Conservation (phyloP, 2,329 filamentous ascomycete genomes). For the Aspergillus fumigatiaffinis region DNA sequence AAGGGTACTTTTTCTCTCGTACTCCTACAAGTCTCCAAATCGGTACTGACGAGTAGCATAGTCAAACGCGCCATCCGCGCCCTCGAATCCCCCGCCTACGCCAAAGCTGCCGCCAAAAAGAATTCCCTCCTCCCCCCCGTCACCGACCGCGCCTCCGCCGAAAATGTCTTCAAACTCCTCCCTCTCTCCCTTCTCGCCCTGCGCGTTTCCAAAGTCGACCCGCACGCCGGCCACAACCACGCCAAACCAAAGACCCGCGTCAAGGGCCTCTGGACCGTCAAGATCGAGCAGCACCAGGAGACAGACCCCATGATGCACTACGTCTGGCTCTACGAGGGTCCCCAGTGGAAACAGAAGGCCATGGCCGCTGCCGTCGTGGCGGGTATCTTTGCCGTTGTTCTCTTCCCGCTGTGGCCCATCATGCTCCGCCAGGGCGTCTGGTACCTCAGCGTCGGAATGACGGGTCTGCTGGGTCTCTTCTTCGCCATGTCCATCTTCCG, state of each 20-base stretch:
- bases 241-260: slow-evolving; percentile 69
- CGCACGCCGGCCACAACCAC: slow-evolving; percentile 70
- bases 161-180: slow-evolving; percentile 91
- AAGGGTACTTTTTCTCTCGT: slow-evolving; percentile 57
- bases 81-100: slow-evolving; percentile 82
- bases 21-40: neutral
- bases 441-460: slow-evolving; percentile 92
- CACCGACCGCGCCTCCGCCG: slow-evolving; percentile 79
- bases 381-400: slow-evolving; percentile 79
- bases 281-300: slow-evolving; percentile 94
- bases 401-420: slow-evolving; percentile 95
- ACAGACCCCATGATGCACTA: slow-evolving; percentile 68
- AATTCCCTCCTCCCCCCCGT: slow-evolving; percentile 85
- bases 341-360: slow-evolving; percentile 88
- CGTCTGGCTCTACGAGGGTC: slow-evolving; percentile 92
- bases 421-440: slow-evolving; percentile 89
- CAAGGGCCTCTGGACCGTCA: slow-evolving; percentile 95
- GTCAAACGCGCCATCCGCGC: slow-evolving; percentile 95
- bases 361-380: slow-evolving; percentile 81
- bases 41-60: slow-evolving; percentile 33
- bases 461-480: slow-evolving; percentile 86
- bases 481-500: slow-evolving; percentile 98
- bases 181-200: slow-evolving; percentile 92
- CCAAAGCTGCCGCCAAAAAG: slow-evolving; percentile 77
- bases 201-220: slow-evolving; percentile 78